Base-by-base conservation (phyloP, 2,329 filamentous ascomycete species). In the Mollisia scopiformis region DNA sequence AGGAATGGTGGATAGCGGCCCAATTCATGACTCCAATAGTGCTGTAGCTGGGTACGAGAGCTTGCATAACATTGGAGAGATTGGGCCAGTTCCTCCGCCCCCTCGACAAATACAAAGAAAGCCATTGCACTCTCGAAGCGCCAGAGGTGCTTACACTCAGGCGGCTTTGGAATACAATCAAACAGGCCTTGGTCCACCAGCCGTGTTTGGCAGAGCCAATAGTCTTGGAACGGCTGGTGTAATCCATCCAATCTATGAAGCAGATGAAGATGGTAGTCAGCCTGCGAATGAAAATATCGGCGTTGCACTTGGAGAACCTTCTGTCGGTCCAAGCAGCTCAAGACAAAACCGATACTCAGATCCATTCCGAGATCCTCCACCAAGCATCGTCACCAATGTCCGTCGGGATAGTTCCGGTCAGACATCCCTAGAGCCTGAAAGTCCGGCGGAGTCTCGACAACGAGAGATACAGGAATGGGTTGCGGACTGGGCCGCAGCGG, bases 171-270 rank as follows among this genome's bases (percentile, higher is more conserved):
- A 83, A 31, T 66, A 67, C 35, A 65, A 53, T 27, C 47, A 25
- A 8, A 52, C 43, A 13, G 80, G 83, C 54, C 43, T 47, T 13
- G 43, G 43, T 16, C 43, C 43, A 16, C 21, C 43, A 16, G 23
- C 28, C 16, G 43, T 28, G 5, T 47, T 47, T 11, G 76, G 74
- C 46, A 77, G 82, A 54, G 73, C 65, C 6, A 71, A 79, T 31
- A 80, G 76, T 59, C 78, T 80, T 19, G 79, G 79, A 7, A 73
- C 72, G 50, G 80, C 82, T 31, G 81, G 81, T 2, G 76, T 79
- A 25, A 88, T 88, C 27, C 85, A 87, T 69, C 84, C 85, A 0
- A 89, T 89, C 49, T 85, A 87, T 13, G 86, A 88, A 61, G 86
- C 88, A 63, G 83, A 86, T 54, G 83, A 85, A 59, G 77, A 77